Conservation (phyloP, 1,139 yeast species). For the Debaryomyces udenii region DNA sequence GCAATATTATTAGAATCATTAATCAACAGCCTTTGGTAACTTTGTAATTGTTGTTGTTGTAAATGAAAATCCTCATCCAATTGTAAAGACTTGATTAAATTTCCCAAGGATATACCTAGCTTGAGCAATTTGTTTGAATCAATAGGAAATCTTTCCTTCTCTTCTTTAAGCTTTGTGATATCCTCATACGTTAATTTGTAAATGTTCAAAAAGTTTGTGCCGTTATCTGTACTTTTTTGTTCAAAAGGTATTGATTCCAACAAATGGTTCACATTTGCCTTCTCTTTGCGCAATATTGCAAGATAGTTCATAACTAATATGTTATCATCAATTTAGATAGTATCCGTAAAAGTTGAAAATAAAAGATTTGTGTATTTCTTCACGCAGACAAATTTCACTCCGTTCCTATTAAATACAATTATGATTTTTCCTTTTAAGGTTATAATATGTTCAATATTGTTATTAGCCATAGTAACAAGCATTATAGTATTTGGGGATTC, state of each 20-base stretch:
- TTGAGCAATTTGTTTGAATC: constrained; percentile 44
- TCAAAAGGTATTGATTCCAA: constrained; percentile 41
- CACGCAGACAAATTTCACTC: constrained; percentile 2
- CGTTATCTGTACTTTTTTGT: constrained; percentile 18
- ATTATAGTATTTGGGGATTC: constrained; percentile 55
- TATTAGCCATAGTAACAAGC: constrained; percentile 15
- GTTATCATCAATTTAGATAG: background rate
- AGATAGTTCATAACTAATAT: constrained; percentile 8
- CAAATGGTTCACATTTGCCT: constrained; percentile 31
- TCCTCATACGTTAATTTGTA: constrained; percentile 37
- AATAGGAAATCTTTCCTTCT: constrained; percentile 33
- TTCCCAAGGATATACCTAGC: constrained; percentile 48
- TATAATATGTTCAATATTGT: constrained; percentile 4
- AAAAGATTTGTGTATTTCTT: background rate
- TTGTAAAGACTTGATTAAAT: constrained; percentile 40
- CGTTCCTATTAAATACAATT: background rate
- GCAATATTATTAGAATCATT: constrained; percentile 16
- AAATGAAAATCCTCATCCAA: constrained; percentile 37
- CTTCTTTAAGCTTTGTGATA: constrained; percentile 26
- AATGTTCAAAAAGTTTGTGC: constrained; percentile 30
- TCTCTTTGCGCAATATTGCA: constrained; percentile 29
- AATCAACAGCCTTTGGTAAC: constrained; percentile 22
- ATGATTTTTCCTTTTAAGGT: constrained; percentile 7
- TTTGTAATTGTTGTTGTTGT: constrained; percentile 24
- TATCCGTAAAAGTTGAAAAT: too few relatives aligned